A percentile compares a stretch with the other conserved stretches of the same genome.
These are phyloP conservation scores for Plantago ovata DNA, from an alignment of 257 asterid genomes.

Conservation along the genomic window DNA sequence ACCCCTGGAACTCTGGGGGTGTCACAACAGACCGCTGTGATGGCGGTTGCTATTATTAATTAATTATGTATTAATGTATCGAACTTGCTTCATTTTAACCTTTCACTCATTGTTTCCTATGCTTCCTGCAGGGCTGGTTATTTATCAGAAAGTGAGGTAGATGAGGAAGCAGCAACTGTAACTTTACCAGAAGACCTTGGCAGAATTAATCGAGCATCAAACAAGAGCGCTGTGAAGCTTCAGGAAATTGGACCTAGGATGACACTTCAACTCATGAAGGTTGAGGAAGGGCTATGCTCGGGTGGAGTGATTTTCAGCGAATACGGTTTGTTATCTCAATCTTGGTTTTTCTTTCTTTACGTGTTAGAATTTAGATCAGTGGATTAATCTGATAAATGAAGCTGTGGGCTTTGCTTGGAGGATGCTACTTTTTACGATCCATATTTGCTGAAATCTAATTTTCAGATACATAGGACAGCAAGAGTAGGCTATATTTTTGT, in stretches of 20 bases:
- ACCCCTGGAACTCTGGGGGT: no score
- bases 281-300: constrained; percentile 81
- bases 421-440: not conserved
- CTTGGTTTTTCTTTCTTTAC: not conserved
- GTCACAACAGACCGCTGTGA: no score
- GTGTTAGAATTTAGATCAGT: constrained; percentile 9
- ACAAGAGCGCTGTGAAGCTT: constrained; percentile 86
- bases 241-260: constrained; percentile 93
- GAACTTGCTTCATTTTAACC: constrained; percentile 4
- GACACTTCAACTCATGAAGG: constrained; percentile 69
- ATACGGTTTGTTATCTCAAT: constrained; percentile 28
- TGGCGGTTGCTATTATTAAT: no score
- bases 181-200: constrained; percentile 65
- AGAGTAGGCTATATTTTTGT: not conserved
- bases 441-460: not conserved
- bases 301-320: constrained; percentile 67
- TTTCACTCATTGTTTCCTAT: constrained; percentile 2
- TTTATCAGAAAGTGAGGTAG: constrained; percentile 94
- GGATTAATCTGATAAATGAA: constrained; percentile 3
- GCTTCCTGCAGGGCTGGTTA: constrained; percentile 71
- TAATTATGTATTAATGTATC: no score
- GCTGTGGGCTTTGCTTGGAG: not conserved
- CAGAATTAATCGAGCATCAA: constrained; percentile 71
- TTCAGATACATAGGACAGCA: not conserved
- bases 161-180: constrained; percentile 90